These are phyloP conservation scores for Lactifluus rugatus DNA, from an alignment of 768 basidiomycete species.

Conservation along the genomic window DNA sequence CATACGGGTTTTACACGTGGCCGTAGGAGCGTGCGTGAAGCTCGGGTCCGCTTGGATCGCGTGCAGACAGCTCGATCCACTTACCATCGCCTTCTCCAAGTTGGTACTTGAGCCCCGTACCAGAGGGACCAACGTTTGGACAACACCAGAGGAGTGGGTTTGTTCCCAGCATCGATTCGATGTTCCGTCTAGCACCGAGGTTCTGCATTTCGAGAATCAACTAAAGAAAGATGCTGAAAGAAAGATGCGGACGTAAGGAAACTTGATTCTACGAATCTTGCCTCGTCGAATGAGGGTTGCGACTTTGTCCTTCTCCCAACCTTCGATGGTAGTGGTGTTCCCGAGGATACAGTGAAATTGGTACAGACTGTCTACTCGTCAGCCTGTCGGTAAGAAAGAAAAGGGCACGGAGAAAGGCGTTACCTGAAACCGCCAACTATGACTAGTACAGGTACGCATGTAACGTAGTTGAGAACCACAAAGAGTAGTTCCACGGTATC, in stretches of 20 bases:
- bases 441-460: conserved; percentile 78
- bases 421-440: conserved; percentile 89
- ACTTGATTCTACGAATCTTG: conserved; percentile 83
- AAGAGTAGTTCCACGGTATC: conserved; percentile 63
- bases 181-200: conserved; percentile 63
- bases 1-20: conserved; percentile 2
- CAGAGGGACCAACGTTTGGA: conserved; percentile 49
- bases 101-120: conserved; percentile 70
- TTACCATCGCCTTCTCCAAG: conserved; percentile 66
- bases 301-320: conserved; percentile 95
- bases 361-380: conserved; percentile 51
- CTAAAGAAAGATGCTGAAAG: not conserved
- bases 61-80: conserved; percentile 41
- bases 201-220: conserved; percentile 42
- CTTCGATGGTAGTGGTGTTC: conserved; percentile 94
- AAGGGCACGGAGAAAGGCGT: conserved; percentile 1
- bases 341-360: conserved; percentile 68
- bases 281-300: conserved; percentile 77
- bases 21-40: not conserved
- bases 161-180: conserved; percentile 66
- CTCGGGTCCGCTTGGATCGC: not conserved
- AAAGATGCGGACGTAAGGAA: conserved; percentile 68
- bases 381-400: conserved; percentile 6
- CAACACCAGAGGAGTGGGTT: conserved; percentile 79
- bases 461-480: conserved; percentile 78